A percentile compares a stretch with the other conserved stretches of the same genome.
Conservation (phyloP, 2,329 filamentous ascomycete species). For the Fusarium aywerte region DNA sequence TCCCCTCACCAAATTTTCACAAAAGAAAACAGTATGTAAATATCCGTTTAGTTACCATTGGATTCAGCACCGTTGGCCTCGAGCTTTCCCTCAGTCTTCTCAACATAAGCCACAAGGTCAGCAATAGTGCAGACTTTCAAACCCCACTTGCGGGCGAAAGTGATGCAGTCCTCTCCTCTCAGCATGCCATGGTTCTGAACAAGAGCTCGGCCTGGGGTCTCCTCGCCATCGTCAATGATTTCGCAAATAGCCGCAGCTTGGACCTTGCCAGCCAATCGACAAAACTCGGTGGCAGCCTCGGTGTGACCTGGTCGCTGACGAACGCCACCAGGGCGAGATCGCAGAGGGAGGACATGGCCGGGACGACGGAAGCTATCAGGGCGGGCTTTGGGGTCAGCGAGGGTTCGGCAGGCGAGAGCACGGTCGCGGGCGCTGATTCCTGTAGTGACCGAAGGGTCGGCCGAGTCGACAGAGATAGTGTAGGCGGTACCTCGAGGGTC, state of each 20-base stretch:
- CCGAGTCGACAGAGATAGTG: conserved; percentile 87
- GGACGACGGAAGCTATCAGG: conserved; percentile 78
- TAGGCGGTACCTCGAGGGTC: conserved; percentile 94
- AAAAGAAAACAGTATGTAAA: neutral
- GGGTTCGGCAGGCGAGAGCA: conserved; percentile 79
- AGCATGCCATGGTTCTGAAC: conserved; percentile 84
- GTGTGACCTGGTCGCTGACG: conserved; percentile 86
- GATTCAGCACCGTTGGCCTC: conserved; percentile 50
- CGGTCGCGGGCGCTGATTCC: conserved; percentile 93
- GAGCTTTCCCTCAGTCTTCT: conserved; percentile 76
- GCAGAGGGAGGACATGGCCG: conserved; percentile 89
- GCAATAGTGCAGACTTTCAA: conserved; percentile 96
- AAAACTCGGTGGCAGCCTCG: conserved; percentile 93
- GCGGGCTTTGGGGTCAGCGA: conserved; percentile 73
- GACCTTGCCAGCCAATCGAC: conserved; percentile 80
- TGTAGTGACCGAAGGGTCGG: conserved; percentile 78
- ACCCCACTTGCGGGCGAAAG: conserved; percentile 88
- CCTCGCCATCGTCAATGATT: conserved; percentile 85
- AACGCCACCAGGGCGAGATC: conserved; percentile 82
- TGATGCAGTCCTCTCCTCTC: conserved; percentile 85
- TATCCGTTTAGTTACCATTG: conserved; percentile 35
- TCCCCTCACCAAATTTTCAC: neutral
- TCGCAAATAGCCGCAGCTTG: conserved; percentile 88
- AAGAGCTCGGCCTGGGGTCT: conserved; percentile 74
- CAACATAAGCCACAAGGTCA: conserved; percentile 82